Base-by-base conservation (phyloP, 179 eudicot genomes). In the Spinacia oleracea region DNA sequence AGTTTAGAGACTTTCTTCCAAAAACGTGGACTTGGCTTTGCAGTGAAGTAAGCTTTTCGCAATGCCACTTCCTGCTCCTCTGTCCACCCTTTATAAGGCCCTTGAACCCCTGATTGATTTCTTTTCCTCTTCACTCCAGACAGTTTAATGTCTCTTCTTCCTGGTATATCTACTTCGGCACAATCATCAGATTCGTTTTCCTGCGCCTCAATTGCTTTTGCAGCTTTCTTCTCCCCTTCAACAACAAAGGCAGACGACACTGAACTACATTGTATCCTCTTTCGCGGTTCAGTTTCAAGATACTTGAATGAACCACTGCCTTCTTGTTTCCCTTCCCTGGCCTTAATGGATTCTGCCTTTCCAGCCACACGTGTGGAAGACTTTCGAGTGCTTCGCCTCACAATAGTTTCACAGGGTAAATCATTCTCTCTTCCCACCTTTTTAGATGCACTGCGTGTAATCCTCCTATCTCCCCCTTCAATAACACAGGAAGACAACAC, bases 1-100 rank as follows among this genome's bases (percentile, higher is more conserved):
- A 89, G 79, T 83, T 80, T 91, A 70, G 97, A 81, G 77, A 96
- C 99, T 74, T 79, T 91, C 87, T 91, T 96, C 98, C 97, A 93
- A 80, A 93, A 90, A 21, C 81, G 86, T 27, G 98, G 97, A 25
- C 97, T 95, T 45, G 97, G 97, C 81, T 89, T 93, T 29, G 90
- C 92, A 35, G 88, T 79, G 59, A 87, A 87, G 85, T 88, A 93
- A 86, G 98, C 98, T 75, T 81, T 89, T 77, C 89, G 90, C 86
- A 95, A 80, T 4, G 95, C 92, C 76, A 74, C 50, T 78, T 91
- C 94, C 84, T 93, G 98, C 62, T 90, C 93, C 77, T 86, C 73
- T 40, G 91, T 90, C 99, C 99, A 96, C 18, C 90, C 92, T 66
- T 67, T 68, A 77, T 81, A 66, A n/a, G 32, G 71, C 78, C 81